These are phyloP conservation scores for Yamadazyma songkhlaensis DNA, from an alignment of 1,139 yeast genomes.

Conservation along the genomic window DNA sequence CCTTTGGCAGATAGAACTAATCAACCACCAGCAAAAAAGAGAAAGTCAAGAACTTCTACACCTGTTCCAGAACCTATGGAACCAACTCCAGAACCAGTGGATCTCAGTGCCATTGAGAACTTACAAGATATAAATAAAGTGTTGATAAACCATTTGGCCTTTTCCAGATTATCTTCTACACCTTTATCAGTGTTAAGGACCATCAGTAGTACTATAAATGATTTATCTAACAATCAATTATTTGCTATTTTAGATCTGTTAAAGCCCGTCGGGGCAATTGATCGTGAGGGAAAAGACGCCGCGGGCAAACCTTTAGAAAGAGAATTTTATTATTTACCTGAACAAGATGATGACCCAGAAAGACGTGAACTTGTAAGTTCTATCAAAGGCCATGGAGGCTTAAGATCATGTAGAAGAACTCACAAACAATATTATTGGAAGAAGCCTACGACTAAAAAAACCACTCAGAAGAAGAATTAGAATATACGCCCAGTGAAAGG, in stretches of 20 bases:
- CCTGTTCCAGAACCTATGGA: constrained; percentile 4
- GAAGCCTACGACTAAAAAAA: constrained; percentile 57
- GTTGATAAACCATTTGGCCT: constrained; percentile 81
- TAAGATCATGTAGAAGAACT: constrained; percentile 87
- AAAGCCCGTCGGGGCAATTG: constrained; percentile 74
- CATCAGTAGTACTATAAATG: constrained; percentile 50
- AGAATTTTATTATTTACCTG: constrained; percentile 88
- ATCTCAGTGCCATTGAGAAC: constrained; percentile 31
- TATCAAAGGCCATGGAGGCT: constrained; percentile 75
- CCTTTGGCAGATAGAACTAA: constrained; percentile 8
- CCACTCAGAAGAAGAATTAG: constrained; percentile 14
- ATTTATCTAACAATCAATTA: constrained; percentile 44
- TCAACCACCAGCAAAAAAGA: constrained; percentile 15
- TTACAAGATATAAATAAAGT: constrained; percentile 58
- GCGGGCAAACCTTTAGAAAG: constrained; percentile 93
- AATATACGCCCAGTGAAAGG: constrained; percentile 21
- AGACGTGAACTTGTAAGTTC: constrained; percentile 71
- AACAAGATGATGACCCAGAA: constrained; percentile 68
- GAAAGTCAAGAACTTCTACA: constrained; percentile 30
- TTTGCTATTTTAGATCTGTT: constrained; percentile 50
- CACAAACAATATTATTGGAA: constrained; percentile 93
- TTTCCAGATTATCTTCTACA: constrained; percentile 82
- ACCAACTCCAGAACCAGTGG: constrained; percentile 8
- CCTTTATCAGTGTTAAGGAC: constrained; percentile 70
- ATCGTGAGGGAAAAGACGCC: constrained; percentile 90